Percentiles rank a stretch among this genome's conserved stretches.
These are phyloP conservation scores for Diutina siamensis DNA, from an alignment of 1,139 yeast genomes.

Conservation along the genomic window DNA sequence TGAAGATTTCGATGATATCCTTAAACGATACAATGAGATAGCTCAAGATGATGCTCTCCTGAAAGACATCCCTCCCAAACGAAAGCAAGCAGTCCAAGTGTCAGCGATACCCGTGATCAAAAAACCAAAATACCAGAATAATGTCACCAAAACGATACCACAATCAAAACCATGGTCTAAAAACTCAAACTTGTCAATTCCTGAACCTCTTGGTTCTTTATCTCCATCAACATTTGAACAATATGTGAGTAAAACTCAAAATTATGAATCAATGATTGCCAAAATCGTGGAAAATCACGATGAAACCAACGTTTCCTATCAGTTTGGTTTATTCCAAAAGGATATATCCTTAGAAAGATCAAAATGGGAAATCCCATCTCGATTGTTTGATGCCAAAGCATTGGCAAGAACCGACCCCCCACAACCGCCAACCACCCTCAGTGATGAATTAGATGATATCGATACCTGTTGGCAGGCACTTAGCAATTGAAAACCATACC, in stretches of 20 bases:
- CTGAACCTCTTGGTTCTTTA: background rate
- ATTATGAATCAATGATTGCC: background rate
- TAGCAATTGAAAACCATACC: background rate
- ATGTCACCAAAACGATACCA: background rate
- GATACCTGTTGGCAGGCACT: background rate
- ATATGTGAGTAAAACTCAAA: background rate
- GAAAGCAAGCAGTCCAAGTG: background rate
- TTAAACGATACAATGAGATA: constrained; percentile 1
- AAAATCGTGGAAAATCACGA: background rate
- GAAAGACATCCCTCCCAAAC: constrained; percentile 1
- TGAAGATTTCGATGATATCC: background rate
- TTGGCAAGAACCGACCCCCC: too few species aligned
- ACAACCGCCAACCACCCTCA: background rate
- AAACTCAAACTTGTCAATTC: background rate
- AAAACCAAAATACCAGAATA: background rate
- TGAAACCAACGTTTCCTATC: background rate
- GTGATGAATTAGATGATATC: background rate
- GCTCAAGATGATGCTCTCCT: background rate
- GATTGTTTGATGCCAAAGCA: background rate
- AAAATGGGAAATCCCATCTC: background rate
- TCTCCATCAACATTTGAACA: background rate
- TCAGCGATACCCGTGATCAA: background rate
- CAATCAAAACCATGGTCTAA: background rate
- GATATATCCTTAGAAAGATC: background rate
- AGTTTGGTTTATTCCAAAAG: background rate